Percentiles rank a stretch among this genome's conserved stretches.
phyloP scores from a whole-genome alignment of 2,329 filamentous ascomycete species.

The Aspergillus viridinutans region DNA sequence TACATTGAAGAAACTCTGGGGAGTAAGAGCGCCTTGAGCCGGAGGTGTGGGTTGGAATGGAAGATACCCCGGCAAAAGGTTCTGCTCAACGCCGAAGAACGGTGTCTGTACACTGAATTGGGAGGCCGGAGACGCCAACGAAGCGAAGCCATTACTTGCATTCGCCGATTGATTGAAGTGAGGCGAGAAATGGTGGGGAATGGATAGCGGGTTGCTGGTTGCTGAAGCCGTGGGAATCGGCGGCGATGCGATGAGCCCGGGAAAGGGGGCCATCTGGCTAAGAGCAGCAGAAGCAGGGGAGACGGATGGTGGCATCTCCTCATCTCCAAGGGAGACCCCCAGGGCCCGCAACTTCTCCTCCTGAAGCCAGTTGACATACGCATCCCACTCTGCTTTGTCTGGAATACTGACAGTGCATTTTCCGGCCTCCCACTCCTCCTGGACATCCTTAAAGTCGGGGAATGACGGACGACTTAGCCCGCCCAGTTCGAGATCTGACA shows the following conservation, averaged over 20 bases:
- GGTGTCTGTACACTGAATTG: slow-evolving; percentile 57
- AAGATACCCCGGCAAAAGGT: slow-evolving; percentile 64
- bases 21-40: slow-evolving; percentile 37
- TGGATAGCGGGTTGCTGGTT: slow-evolving; percentile 63
- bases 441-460: slow-evolving; percentile 38
- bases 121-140: slow-evolving; percentile 68
- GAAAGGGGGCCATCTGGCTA: slow-evolving; percentile 69
- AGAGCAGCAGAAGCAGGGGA: slow-evolving; percentile 62
- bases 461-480: slow-evolving; percentile 42
- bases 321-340: slow-evolving; percentile 75
- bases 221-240: slow-evolving; percentile 76
- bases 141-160: slow-evolving; percentile 60
- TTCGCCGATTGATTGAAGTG: slow-evolving; percentile 57
- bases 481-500: slow-evolving; percentile 26
- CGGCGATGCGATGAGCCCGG: slow-evolving; percentile 75
- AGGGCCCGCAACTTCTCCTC: slow-evolving; percentile 91
- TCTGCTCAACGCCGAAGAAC: slow-evolving; percentile 54
- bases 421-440: slow-evolving; percentile 30
- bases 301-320: slow-evolving; percentile 63
- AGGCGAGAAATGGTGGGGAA: slow-evolving; percentile 59
- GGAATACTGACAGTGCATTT: slow-evolving; percentile 40
- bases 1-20: slow-evolving; percentile 41
- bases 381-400: slow-evolving; percentile 59
- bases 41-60: slow-evolving; percentile 60
- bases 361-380: slow-evolving; percentile 75